Conservation (phyloP, 257 asterid species). For the Primulina tabacum region DNA sequence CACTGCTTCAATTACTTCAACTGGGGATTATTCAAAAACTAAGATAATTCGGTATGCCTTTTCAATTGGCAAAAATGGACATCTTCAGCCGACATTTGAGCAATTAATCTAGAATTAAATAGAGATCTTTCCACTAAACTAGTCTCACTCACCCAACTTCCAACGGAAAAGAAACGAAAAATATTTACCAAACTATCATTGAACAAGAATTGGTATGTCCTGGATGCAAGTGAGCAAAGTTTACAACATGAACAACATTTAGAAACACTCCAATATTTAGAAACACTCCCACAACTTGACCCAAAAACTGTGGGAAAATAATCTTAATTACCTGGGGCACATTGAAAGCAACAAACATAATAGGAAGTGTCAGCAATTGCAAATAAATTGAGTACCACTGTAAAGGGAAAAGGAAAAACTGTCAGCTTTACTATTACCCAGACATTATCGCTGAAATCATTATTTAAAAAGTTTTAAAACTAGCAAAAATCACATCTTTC, state of each 20-base stretch:
- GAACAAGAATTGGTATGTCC: conserved; percentile 4
- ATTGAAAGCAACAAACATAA: conserved; percentile 52
- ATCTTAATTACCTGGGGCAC: conserved; percentile 66
- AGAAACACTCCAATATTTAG: neutral
- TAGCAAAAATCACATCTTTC: neutral
- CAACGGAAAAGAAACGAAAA: conserved; percentile 1
- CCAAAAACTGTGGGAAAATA: conserved; percentile 4
- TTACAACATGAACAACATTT: conserved; percentile 9
- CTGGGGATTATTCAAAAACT: neutral
- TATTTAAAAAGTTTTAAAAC: no score
- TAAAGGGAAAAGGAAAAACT: conserved; percentile 20
- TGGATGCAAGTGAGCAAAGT: conserved; percentile 22
- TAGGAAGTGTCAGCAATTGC: conserved; percentile 62
- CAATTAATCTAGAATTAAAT: neutral
- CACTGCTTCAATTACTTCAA: neutral
- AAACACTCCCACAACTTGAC: neutral
- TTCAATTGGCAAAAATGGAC: neutral
- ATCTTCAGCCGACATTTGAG: neutral
- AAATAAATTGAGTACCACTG: conserved; percentile 67
- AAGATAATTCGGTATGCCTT: neutral
- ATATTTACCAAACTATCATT: neutral
- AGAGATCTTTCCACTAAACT: neutral
- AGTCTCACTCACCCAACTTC: conserved; percentile 1
- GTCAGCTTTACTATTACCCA: conserved; percentile 17
- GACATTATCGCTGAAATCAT: neutral